A percentile compares a stretch with the other conserved stretches of the same genome.
Conservation (phyloP, 352 stramenopile species). For the Phytophthora fragariae region DNA sequence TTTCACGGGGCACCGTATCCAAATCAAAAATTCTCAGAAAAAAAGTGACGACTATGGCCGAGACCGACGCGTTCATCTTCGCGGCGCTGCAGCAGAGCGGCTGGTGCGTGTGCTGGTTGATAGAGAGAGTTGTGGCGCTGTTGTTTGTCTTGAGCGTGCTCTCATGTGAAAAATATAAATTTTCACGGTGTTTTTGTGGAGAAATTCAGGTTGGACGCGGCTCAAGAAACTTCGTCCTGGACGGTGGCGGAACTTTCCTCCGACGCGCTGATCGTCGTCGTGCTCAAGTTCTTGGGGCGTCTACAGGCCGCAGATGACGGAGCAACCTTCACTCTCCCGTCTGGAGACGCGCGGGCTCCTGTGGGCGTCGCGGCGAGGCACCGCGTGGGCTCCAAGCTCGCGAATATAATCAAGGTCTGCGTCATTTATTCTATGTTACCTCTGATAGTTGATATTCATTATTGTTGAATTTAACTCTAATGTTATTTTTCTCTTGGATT, state of each 20-base stretch:
- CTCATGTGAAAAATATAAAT: not conserved
- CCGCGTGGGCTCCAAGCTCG: slow-evolving; percentile 75
- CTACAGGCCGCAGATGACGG: slow-evolving; percentile 41
- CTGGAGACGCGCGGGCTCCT: slow-evolving; percentile 27
- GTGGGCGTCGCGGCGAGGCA: slow-evolving; percentile 77
- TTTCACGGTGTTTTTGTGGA: slow-evolving; percentile 1
- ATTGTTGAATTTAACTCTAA: slow-evolving; percentile 6
- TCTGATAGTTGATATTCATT: not conserved
- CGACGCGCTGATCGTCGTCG: slow-evolving; percentile 54
- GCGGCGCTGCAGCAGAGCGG: slow-evolving; percentile 60
- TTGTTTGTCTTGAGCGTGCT: not conserved
- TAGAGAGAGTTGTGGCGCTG: not conserved
- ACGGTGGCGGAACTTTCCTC: slow-evolving; percentile 49
- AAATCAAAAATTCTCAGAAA: slow-evolving; percentile 9
- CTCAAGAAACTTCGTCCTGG: slow-evolving; percentile 8
- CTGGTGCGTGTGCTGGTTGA: slow-evolving; percentile 34
- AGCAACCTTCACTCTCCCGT: slow-evolving; percentile 39
- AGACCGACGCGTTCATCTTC: slow-evolving; percentile 56
- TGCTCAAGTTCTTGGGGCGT: slow-evolving; percentile 52
- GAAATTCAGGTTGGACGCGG: slow-evolving; percentile 28
- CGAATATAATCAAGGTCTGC: slow-evolving; percentile 76
- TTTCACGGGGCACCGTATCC: not conserved
- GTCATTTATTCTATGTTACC: slow-evolving; percentile 4
- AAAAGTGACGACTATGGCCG: slow-evolving; percentile 27
- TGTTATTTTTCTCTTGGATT: slow-evolving; percentile 5